Conservation (phyloP, 2,329 filamentous ascomycete genomes). For the Emmonsiellopsis sp. region DNA sequence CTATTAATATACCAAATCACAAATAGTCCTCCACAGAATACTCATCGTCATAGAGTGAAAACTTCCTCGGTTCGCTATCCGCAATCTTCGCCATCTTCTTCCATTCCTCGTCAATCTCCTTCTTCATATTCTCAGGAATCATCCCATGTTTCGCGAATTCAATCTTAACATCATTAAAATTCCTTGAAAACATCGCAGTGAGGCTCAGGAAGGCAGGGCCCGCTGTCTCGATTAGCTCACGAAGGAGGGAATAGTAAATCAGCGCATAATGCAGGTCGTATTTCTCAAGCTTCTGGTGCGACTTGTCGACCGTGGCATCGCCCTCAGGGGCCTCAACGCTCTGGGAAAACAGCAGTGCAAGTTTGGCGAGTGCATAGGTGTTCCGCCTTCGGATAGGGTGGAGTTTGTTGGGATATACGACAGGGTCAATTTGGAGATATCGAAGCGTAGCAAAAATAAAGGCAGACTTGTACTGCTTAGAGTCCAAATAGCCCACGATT, state of each 20-base stretch:
- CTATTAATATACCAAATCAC: too few relatives aligned
- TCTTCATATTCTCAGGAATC: conserved; percentile 17
- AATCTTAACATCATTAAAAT: conserved; percentile 19
- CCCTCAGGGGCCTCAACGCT: conserved; percentile 12
- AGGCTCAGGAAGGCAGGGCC: conserved; percentile 21
- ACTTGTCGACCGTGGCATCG: conserved; percentile 7
- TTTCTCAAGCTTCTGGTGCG: conserved; percentile 9
- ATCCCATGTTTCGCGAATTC: conserved; percentile 19
- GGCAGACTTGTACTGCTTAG: conserved; percentile 35
- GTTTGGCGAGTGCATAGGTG: conserved; percentile 24
- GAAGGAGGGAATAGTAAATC: conserved; percentile 25
- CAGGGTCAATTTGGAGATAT: conserved; percentile 42
- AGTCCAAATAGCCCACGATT: conserved; percentile 38
- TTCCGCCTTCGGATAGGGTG: conserved; percentile 49
- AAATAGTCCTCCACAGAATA: background rate
- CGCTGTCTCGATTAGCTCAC: conserved; percentile 18
- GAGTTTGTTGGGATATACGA: conserved; percentile 35
- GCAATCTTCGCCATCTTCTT: conserved; percentile 38
- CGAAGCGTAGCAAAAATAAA: conserved; percentile 43
- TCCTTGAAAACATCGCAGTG: conserved; percentile 18
- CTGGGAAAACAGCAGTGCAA: conserved; percentile 20
- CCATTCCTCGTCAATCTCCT: conserved; percentile 32
- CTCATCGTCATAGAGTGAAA: background rate
- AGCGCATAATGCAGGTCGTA: conserved; percentile 22
- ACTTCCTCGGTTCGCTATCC: conserved; percentile 8